phyloP scores from a whole-genome alignment of 2,329 filamentous ascomycete species.

The Xylariomycetidae sp. region DNA sequence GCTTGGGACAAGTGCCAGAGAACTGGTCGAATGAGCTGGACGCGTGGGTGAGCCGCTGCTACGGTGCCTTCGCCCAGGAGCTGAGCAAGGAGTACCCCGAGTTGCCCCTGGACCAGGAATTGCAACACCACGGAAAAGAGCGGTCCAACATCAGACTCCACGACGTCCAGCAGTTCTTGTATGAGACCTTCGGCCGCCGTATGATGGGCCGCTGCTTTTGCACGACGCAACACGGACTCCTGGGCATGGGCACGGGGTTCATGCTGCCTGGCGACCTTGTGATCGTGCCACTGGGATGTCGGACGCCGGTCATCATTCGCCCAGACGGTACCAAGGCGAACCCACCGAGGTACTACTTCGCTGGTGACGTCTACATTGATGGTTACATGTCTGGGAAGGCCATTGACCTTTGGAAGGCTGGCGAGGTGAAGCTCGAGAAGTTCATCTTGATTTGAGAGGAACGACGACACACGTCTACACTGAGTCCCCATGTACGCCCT shows the following conservation, averaged over 20 bases:
- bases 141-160: neutral
- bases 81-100: conserved; percentile 13
- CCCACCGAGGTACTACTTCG: conserved; percentile 21
- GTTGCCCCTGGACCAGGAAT: conserved; percentile 10
- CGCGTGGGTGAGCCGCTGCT: conserved; percentile 17
- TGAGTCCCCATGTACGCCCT: too few relatives aligned
- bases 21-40: conserved; percentile 5
- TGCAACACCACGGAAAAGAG: conserved; percentile 6
- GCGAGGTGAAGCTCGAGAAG: neutral
- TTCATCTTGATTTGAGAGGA: conserved; percentile 6
- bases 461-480: too few relatives aligned
- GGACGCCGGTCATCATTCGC: too few relatives aligned
- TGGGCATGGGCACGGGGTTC: conserved; percentile 28
- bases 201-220: conserved; percentile 23
- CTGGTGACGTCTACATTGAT: conserved; percentile 30
- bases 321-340: conserved; percentile 6
- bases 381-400: conserved; percentile 30
- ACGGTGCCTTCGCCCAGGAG: conserved; percentile 14
- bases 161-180: conserved; percentile 9
- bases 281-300: conserved; percentile 29
- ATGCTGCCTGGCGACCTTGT: conserved; percentile 25
- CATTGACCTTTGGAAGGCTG: conserved; percentile 6
- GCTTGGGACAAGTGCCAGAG: conserved; percentile 17
- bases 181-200: conserved; percentile 10
- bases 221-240: conserved; percentile 12